Conservation (phyloP, 148 eudicot genomes). For the Chenopodium formosanum region DNA sequence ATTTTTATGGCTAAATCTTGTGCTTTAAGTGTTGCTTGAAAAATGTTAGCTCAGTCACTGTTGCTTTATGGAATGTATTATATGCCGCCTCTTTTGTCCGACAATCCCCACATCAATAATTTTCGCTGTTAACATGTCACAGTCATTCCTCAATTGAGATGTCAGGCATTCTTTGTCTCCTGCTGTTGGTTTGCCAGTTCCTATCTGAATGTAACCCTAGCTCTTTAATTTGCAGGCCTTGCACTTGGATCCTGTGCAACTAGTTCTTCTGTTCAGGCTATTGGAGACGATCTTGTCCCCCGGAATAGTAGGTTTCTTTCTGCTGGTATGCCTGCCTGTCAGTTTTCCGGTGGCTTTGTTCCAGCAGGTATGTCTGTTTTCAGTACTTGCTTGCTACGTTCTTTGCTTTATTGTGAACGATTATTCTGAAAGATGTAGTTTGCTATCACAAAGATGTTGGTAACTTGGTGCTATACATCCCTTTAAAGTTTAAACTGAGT, state of each 20-base stretch:
- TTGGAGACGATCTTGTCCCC: neutral
- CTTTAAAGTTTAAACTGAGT: neutral
- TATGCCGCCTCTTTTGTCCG: neutral
- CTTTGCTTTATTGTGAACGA: neutral
- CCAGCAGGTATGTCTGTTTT: conserved; percentile 2
- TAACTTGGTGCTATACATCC: neutral
- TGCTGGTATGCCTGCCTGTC: neutral
- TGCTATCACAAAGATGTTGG: neutral
- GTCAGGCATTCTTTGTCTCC: neutral
- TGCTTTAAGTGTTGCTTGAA: neutral
- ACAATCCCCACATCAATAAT: neutral
- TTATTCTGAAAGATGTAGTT: neutral
- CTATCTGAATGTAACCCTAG: neutral
- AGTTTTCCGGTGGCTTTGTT: neutral
- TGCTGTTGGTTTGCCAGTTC: neutral
- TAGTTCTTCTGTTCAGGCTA: neutral
- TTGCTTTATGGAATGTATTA: neutral
- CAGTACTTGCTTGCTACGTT: neutral
- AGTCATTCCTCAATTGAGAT: neutral
- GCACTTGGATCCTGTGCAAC: neutral
- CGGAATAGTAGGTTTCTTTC: neutral
- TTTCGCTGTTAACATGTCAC: neutral
- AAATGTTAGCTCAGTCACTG: neutral
- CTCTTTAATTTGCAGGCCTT: neutral
- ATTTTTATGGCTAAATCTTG: neutral